Percentiles rank a stretch among this genome's conserved stretches.
Conservation (phyloP, 129 eudicot species). For the Flaveria sonorensis region DNA sequence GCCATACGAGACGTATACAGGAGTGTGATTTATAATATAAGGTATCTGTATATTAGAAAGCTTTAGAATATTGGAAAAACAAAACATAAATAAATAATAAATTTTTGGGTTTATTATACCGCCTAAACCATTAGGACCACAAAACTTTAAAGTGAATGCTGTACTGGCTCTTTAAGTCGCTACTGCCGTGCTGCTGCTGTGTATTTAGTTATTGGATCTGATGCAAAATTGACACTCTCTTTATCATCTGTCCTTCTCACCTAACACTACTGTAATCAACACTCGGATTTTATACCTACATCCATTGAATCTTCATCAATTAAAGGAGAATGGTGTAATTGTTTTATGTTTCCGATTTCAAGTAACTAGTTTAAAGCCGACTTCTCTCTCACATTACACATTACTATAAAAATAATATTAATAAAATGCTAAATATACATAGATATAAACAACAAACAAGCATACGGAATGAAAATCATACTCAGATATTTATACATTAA, state of each 20-base stretch:
- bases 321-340: no score
- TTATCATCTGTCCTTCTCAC: slow-evolving; percentile 1
- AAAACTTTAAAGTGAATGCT: background rate
- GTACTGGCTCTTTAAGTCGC: background rate
- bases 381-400: no score
- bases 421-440: no score
- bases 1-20: no score
- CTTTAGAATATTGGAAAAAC: background rate
- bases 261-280: background rate
- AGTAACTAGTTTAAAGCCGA: no score
- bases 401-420: no score
- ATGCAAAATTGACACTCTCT: slow-evolving; percentile 12
- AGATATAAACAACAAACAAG: no score
- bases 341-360: no score
- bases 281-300: slow-evolving; percentile 10
- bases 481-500: no score
- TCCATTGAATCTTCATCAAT: background rate
- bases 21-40: no score
- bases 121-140: background rate
- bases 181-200: background rate
- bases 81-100: background rate
- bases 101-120: background rate
- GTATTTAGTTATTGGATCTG: slow-evolving; percentile 16
- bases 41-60: no score
- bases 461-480: background rate